phyloP scores from a whole-genome alignment of 2,329 filamentous ascomycete species.

The Fusarium pilosicola region DNA sequence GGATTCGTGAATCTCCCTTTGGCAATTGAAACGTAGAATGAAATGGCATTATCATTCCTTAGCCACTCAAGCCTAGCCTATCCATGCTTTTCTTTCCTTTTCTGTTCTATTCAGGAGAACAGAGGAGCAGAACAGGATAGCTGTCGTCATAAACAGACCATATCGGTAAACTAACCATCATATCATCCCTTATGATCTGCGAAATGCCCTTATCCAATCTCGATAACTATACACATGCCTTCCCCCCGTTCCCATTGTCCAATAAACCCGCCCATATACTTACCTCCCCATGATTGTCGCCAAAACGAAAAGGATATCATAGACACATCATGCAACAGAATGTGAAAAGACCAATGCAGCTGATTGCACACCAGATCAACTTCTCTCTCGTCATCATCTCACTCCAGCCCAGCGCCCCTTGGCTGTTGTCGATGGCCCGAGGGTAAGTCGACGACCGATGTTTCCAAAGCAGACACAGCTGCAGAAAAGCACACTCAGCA shows the following conservation, averaged over 20 bases:
- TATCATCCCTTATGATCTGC: background rate
- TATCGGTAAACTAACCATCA: background rate
- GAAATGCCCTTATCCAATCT: conserved; percentile 19
- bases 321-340: conserved; percentile 10
- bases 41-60: conserved; percentile 1
- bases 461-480: conserved; percentile 97
- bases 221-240: background rate
- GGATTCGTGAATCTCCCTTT: background rate
- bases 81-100: background rate
- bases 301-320: conserved; percentile 6
- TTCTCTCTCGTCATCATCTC: conserved; percentile 40
- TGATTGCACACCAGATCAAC: background rate
- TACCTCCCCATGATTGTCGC: background rate
- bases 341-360: background rate
- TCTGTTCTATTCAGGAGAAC: background rate
- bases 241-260: background rate
- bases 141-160: conserved; percentile 12
- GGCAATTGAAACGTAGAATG: background rate
- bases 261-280: background rate
- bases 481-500: conserved; percentile 92
- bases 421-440: conserved; percentile 55
- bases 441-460: conserved; percentile 83
- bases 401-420: conserved; percentile 60
- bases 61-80: background rate
- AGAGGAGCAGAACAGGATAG: background rate